Percentiles rank a stretch among this genome's conserved stretches.
Evolutionary conservation across 768 basidiomycete species (phyloP).

Genomic region (Boletus reticuloceps): DNA sequence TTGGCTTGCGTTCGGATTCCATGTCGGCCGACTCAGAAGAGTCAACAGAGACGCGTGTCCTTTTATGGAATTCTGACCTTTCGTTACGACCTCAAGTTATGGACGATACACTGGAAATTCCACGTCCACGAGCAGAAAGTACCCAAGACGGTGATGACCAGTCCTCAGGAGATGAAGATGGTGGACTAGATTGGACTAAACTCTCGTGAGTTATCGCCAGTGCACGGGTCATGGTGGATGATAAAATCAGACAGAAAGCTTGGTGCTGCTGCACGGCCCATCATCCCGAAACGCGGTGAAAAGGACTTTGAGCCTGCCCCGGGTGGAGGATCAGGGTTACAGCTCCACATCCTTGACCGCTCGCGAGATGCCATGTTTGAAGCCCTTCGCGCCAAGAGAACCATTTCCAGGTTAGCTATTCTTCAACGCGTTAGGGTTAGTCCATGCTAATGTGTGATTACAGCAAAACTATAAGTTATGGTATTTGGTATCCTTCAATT

Average conservation of each 20-base stretch:
- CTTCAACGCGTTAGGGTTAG: neutral
- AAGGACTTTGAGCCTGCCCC: conserved; percentile 91
- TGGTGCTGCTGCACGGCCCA: conserved; percentile 45
- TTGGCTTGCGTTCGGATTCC: conserved; percentile 34
- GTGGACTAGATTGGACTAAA: conserved; percentile 80
- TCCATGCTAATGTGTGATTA: neutral
- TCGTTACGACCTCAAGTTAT: conserved; percentile 30
- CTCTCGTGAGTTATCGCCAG: conserved; percentile 46
- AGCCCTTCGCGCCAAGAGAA: conserved; percentile 68
- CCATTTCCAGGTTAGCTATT: conserved; percentile 66
- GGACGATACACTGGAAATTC: conserved; percentile 61
- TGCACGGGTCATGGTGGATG: conserved; percentile 5
- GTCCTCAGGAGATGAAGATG: conserved; percentile 74
- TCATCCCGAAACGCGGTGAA: conserved; percentile 94
- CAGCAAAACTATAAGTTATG: conserved; percentile 80
- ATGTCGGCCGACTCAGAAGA: conserved; percentile 17
- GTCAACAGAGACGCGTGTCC: neutral
- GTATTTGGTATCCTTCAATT: conserved; percentile 70
- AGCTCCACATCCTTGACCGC: conserved; percentile 76
- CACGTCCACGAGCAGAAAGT: conserved; percentile 18
- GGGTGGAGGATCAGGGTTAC: conserved; percentile 66
- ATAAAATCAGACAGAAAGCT: conserved; percentile 13
- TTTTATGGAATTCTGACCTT: conserved; percentile 8
- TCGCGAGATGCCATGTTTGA: conserved; percentile 86
- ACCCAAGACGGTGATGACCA: conserved; percentile 35